Conservation (phyloP, 2,329 filamentous ascomycete species). For the Xylariales sp. region DNA sequence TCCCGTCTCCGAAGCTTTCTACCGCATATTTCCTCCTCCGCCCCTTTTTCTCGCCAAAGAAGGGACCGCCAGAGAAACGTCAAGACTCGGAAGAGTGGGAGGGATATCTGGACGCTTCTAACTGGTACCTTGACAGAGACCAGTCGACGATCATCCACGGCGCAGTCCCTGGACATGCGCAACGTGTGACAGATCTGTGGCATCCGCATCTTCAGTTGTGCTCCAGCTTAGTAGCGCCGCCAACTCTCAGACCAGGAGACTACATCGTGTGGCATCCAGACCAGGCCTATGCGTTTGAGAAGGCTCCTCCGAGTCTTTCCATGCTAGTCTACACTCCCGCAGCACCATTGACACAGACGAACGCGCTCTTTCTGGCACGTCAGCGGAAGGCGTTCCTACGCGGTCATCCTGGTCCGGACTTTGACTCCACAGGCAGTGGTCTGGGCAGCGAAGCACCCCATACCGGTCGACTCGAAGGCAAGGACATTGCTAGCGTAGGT, state of each 20-base stretch:
- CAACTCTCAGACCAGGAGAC: constrained; percentile 49
- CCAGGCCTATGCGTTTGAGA: constrained; percentile 48
- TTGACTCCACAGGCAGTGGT: constrained; percentile 48
- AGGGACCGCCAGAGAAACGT: constrained; percentile 32
- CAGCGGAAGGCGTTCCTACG: constrained; percentile 53
- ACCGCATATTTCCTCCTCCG: constrained; percentile 45
- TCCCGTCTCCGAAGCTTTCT: constrained; percentile 43
- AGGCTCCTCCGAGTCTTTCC: constrained; percentile 26
- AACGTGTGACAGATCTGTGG: constrained; percentile 54
- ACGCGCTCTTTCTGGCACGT: constrained; percentile 51
- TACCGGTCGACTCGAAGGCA: constrained; percentile 42
- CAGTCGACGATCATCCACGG: constrained; percentile 54
- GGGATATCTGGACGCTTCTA: constrained; percentile 39
- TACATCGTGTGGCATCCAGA: constrained; percentile 58
- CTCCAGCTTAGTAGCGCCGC: constrained; percentile 50
- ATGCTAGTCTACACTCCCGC: constrained; percentile 53
- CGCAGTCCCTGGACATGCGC: constrained; percentile 53
- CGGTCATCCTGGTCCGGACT: constrained; percentile 51
- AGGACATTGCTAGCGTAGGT: constrained; percentile 46
- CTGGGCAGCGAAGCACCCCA: constrained; percentile 49
- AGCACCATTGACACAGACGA: constrained; percentile 52
- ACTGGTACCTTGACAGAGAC: constrained; percentile 40
- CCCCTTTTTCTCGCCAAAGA: constrained; percentile 47
- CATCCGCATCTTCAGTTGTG: constrained; percentile 52
- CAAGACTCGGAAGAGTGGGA: constrained; percentile 36